phyloP scores from a whole-genome alignment of 768 basidiomycete genomes.

The Mycena olivaceomarginata region DNA sequence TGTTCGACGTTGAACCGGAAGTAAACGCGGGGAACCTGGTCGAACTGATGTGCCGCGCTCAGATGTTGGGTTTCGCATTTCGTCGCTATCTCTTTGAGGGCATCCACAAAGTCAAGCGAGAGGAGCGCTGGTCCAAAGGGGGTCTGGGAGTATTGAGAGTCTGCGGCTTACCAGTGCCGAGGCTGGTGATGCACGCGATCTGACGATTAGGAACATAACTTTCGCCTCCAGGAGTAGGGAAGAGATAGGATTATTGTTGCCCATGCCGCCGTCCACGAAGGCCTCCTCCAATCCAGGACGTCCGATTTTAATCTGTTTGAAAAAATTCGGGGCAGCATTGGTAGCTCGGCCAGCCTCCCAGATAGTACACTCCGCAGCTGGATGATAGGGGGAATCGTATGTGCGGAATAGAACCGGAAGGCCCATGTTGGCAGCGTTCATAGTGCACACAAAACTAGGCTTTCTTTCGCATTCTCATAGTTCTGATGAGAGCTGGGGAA shows the following conservation, averaged over 20 bases:
- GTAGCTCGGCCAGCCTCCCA: conserved; percentile 11
- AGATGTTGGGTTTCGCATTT: background rate
- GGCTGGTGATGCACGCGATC: background rate
- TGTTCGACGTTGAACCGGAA: conserved; percentile 25
- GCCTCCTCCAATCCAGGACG: background rate
- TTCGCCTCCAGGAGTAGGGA: background rate
- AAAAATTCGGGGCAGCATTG: background rate
- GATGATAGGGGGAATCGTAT: background rate
- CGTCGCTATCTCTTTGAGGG: background rate
- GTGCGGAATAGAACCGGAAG: background rate
- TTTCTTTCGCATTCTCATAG: background rate
- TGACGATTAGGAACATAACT: background rate
- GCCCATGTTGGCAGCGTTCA: background rate
- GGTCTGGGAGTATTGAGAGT: background rate
- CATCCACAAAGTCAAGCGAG: background rate
- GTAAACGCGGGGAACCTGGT: background rate
- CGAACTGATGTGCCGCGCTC: background rate
- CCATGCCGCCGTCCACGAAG: conserved; percentile 4
- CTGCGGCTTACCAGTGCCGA: background rate
- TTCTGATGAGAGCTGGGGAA: background rate
- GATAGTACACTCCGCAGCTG: background rate
- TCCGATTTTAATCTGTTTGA: background rate
- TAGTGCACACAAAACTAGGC: conserved; percentile 10
- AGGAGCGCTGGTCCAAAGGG: background rate
- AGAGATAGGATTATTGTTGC: conserved; percentile 3